Evolutionary conservation across 352 stramenopile species (phyloP), one percentile per base, ranked within the genome.

Genomic region (Pythium sp.): DNA sequence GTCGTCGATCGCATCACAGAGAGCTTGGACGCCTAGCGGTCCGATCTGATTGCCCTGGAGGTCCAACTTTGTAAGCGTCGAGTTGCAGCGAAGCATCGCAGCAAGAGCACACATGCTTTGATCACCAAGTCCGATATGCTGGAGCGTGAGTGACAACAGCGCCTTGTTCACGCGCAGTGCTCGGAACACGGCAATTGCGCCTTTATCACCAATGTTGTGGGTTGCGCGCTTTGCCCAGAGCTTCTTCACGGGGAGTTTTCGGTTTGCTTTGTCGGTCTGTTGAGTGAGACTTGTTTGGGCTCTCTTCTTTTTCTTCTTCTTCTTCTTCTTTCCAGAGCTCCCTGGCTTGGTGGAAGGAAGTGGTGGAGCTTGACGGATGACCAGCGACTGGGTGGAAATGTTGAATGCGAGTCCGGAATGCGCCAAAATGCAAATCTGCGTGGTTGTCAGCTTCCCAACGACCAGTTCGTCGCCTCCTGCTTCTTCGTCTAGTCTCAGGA

Each of bases 31-130:
- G 1, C 86, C 86, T 15, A 68, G 51, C 18, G 81, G 68, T 1
- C 81, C 76, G 63, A 95, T 84, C 3, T 24, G 62, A 53, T 94
- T 94, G 43, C 69, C 66, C 15, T 63, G 65, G 11, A 94, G 71
- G 54, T 79, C 78, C 14, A 95, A 60, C 30, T 78, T 71, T 1
- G 81, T 87, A 7, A 95, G 72, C 22, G 80, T 79, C 22, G 66
- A 76, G 68, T 95, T 95, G 6, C 70, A 67, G 12, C 75, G 75
- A 2, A 94, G 53, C 73, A 80, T 81, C 22, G 82, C 85, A n/a
- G 80, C 82, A 0, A 95, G 64, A 38, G 86, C 77, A 38, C 68
- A 75, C 69, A 86, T 84, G 0, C 75, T 75, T 14, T 72, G 43
- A 58, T 95, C 88, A 8, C 76, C 70, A 5, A 94, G 74, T 0